Conservation (phyloP, 768 basidiomycete species). For the Dacryopinax primogenitus region DNA sequence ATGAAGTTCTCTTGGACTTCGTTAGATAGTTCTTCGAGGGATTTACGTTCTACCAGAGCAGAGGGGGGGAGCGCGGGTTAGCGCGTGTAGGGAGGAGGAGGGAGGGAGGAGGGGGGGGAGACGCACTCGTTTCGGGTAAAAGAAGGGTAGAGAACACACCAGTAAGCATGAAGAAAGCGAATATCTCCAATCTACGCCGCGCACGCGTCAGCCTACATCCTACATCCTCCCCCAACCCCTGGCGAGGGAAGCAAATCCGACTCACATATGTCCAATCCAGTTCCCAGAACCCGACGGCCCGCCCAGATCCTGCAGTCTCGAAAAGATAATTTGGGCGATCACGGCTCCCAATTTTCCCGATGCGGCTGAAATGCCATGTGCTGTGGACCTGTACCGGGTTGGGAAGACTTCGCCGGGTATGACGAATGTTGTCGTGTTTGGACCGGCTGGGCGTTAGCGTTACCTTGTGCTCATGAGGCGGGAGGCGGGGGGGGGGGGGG, state of each 20-base stretch:
- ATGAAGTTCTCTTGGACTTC: conserved; percentile 20
- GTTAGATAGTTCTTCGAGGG: conserved; percentile 22
- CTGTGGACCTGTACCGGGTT: conserved; percentile 19
- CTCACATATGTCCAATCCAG: conserved; percentile 32
- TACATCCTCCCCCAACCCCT: neutral
- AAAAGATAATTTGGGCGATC: conserved; percentile 19
- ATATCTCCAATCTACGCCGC: conserved; percentile 56
- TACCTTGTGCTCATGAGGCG: too few species aligned
- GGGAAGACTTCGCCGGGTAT: conserved; percentile 28
- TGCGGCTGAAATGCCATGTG: conserved; percentile 19
- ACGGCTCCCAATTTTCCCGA: conserved; percentile 21
- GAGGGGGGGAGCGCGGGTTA: too few species aligned
- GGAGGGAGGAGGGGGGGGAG: too few species aligned
- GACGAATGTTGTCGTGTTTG: conserved; percentile 25
- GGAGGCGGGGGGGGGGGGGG: too few species aligned
- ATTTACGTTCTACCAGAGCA: conserved; percentile 15
- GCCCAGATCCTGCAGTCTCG: conserved; percentile 47
- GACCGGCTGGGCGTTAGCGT: too few species aligned
- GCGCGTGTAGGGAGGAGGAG: too few species aligned
- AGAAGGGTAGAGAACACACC: conserved; percentile 71
- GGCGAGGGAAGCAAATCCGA: neutral
- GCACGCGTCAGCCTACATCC: neutral
- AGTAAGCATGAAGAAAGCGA: conserved; percentile 77
- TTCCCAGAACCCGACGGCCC: conserved; percentile 29
- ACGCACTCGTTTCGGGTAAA: conserved; percentile 60